Evolutionary conservation across 441 rosid genomes (phyloP).

Genomic region (Jatropha multifida): DNA sequence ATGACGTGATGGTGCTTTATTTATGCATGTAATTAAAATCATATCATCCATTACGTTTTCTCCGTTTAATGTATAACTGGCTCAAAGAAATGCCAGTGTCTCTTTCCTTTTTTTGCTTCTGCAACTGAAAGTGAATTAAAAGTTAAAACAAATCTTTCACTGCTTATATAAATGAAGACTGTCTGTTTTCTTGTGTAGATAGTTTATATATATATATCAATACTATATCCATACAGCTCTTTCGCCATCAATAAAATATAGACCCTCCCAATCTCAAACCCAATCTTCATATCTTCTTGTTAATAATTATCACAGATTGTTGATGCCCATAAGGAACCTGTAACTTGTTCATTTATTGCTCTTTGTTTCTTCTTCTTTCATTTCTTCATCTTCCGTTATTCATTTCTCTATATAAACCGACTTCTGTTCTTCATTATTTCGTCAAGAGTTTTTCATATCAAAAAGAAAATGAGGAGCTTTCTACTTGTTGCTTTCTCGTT

Average conservation of each 20-base stretch:
- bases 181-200: neutral
- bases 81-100: slow-evolving; percentile 1
- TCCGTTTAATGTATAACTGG: neutral
- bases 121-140: neutral
- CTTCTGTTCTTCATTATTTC: slow-evolving; percentile 7
- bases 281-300: slow-evolving; percentile 18
- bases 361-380: slow-evolving; percentile 22
- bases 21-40: too few species aligned
- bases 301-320: slow-evolving; percentile 22
- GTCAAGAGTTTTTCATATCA: neutral
- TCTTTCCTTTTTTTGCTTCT: neutral
- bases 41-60: neutral
- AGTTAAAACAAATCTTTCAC: neutral
- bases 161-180: neutral
- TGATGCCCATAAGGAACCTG: slow-evolving; percentile 55
- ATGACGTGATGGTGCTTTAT: too few species aligned
- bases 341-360: slow-evolving; percentile 44
- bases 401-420: slow-evolving; percentile 38
- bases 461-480: slow-evolving; percentile 31
- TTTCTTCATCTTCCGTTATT: neutral
- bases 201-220: neutral
- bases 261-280: neutral
- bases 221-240: slow-evolving; percentile 4
- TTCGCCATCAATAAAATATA: slow-evolving; percentile 9
- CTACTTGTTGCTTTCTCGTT: slow-evolving; percentile 31